A percentile compares a stretch with the other conserved stretches of the same genome.
These are phyloP conservation scores for Fusarium vanettenii DNA, from an alignment of 2,329 filamentous ascomycete genomes.

Conservation along the genomic window DNA sequence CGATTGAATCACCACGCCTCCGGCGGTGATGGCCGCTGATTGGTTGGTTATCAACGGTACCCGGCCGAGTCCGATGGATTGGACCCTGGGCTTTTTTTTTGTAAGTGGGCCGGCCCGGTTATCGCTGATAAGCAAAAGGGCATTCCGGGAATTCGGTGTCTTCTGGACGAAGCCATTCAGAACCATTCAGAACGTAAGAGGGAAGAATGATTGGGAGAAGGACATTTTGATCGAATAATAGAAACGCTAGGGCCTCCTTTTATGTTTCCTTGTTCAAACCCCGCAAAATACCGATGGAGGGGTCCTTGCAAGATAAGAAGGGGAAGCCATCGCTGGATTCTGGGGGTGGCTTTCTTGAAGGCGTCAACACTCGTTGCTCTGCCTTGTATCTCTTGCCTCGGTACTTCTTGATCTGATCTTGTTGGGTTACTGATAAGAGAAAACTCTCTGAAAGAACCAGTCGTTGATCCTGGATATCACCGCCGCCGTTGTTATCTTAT, in stretches of 20 bases:
- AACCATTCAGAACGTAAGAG: not conserved
- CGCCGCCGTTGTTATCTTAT: conserved; percentile 33
- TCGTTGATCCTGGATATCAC: conserved; percentile 7
- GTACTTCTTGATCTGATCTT: not conserved
- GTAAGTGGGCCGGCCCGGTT: conserved; percentile 22
- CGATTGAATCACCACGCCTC: conserved; percentile 54
- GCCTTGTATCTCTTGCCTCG: not conserved
- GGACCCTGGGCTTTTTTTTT: conserved; percentile 30
- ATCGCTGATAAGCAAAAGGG: conserved; percentile 20
- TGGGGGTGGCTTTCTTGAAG: conserved; percentile 6
- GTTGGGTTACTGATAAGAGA: conserved; percentile 11
- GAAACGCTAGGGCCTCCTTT: not conserved
- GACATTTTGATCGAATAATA: conserved; percentile 31
- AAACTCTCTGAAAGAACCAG: conserved; percentile 11
- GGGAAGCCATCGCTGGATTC: conserved; percentile 24
- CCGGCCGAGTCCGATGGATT: conserved; percentile 40
- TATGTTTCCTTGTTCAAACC: not conserved
- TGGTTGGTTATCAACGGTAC: conserved; percentile 34
- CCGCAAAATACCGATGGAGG: conserved; percentile 19
- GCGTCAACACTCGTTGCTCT: conserved; percentile 21
- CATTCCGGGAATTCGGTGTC: not conserved
- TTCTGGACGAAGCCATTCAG: not conserved
- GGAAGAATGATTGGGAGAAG: conserved; percentile 16
- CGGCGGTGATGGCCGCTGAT: conserved; percentile 35
- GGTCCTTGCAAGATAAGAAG: conserved; percentile 17